phyloP scores from a whole-genome alignment of 2,329 filamentous ascomycete genomes.

The Nemania bipapillata region DNA sequence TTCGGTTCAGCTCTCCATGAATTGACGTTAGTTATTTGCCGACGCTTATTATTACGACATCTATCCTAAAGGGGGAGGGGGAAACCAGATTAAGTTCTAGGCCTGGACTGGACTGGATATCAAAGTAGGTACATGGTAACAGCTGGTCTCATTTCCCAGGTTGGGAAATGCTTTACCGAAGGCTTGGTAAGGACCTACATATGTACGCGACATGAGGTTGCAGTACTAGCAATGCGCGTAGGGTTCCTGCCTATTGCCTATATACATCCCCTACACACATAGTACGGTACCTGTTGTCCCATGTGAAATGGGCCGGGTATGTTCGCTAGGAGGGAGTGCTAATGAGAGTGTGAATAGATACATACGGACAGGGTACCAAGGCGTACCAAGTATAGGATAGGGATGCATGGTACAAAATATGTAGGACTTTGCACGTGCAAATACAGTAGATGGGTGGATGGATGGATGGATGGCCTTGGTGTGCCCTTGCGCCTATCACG shows the following conservation, averaged over 20 bases:
- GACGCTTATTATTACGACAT: conserved; percentile 18
- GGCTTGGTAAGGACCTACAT: conserved; percentile 40
- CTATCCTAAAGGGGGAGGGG: not conserved
- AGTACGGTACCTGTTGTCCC: conserved; percentile 12
- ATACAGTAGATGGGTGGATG: not conserved
- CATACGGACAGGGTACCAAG: not conserved
- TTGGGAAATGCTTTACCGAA: conserved; percentile 33
- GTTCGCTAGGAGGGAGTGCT: conserved; percentile 10
- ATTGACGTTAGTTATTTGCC: conserved; percentile 15
- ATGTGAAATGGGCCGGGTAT: not conserved
- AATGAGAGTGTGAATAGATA: not conserved
- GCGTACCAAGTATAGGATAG: conserved; percentile 13
- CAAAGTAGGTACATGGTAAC: not conserved
- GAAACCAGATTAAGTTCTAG: not conserved
- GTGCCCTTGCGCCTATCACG: no score
- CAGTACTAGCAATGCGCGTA: conserved; percentile 21
- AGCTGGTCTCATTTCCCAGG: conserved; percentile 14
- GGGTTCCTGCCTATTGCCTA: not conserved
- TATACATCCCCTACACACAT: no score
- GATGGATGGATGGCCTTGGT: not conserved
- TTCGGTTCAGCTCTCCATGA: conserved; percentile 14
- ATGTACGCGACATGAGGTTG: conserved; percentile 30
- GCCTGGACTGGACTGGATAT: not conserved
- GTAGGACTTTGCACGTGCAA: conserved; percentile 7
- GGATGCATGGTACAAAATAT: conserved; percentile 33